Evolutionary conservation across 495 filamentous ascomycete genomes (phyloP).

Genomic region (Talaromyces adpressus): DNA sequence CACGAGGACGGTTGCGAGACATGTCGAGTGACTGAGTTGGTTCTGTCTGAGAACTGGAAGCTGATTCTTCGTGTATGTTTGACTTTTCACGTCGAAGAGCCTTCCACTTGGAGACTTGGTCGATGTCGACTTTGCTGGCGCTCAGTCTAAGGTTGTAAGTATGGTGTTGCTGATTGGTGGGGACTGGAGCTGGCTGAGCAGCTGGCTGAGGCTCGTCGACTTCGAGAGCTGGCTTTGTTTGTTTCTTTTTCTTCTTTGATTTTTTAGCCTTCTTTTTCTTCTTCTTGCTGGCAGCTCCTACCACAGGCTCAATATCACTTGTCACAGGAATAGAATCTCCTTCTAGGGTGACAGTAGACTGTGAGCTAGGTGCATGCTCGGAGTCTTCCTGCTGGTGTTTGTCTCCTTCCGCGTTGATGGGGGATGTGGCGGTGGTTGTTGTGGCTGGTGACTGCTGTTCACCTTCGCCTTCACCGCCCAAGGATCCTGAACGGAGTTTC

Average conservation of each 20-base stretch:
- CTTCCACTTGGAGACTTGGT: not conserved
- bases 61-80: not conserved
- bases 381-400: not conserved
- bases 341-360: not conserved
- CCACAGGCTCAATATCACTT: too few relatives aligned
- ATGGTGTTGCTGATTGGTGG: not conserved
- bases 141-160: not conserved
- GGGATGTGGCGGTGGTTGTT: not conserved
- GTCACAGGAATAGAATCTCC: not conserved
- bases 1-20: slow-evolving; percentile 41
- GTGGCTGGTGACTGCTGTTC: not conserved
- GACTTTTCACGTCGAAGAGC: not conserved
- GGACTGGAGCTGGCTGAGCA: not conserved
- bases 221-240: not conserved
- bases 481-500: not conserved
- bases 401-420: not conserved
- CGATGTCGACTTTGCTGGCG: not conserved
- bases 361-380: not conserved
- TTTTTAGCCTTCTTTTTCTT: not conserved
- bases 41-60: not conserved
- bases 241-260: not conserved
- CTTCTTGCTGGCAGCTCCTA: not conserved
- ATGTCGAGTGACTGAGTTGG: slow-evolving; percentile 15
- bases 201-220: not conserved
- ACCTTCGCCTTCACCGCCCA: not conserved